Percentiles rank a stretch among this genome's conserved stretches.
Evolutionary conservation across 495 filamentous ascomycete species (phyloP).

Genomic region (Lophium mytilinum): DNA sequence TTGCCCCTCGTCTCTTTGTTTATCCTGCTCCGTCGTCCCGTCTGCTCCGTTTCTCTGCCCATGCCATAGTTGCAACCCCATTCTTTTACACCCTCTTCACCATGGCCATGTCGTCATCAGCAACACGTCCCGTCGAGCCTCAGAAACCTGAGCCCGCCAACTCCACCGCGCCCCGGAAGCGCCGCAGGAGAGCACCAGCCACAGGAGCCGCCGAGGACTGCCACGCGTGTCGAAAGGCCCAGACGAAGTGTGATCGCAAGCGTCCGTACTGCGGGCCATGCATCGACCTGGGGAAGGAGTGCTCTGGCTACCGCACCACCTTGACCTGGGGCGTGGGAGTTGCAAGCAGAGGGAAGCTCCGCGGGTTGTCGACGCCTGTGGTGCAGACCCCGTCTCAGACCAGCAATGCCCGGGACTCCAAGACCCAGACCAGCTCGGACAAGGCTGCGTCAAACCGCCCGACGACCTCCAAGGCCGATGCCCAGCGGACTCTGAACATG

Average conservation of each 20-base stretch:
- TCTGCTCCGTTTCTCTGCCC: not conserved
- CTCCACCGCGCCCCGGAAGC: constrained; percentile 51
- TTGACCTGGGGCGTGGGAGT: constrained; percentile 98
- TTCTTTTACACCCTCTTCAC: not conserved
- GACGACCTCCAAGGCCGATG: constrained; percentile 5
- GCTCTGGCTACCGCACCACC: constrained; percentile 93
- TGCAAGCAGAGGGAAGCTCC: constrained; percentile 89
- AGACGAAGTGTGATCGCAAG: constrained; percentile 79
- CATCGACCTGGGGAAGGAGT: constrained; percentile 83
- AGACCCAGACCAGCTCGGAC: constrained; percentile 15
- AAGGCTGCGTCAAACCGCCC: constrained; percentile 7
- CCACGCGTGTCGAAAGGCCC: constrained; percentile 81
- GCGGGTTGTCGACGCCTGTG: constrained; percentile 80
- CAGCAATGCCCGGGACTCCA: constrained; percentile 5
- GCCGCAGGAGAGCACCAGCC: constrained; percentile 77
- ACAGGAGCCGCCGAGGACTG: constrained; percentile 92
- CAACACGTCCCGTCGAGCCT: constrained; percentile 3
- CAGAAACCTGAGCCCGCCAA: not conserved
- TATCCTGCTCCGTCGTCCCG: not conserved
- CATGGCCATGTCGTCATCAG: not conserved
- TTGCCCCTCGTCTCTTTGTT: not conserved
- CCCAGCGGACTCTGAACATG: constrained; percentile 15
- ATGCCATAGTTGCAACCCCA: not conserved
- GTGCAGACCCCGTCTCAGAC: constrained; percentile 53
- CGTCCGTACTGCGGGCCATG: constrained; percentile 95